Base-by-base conservation (phyloP, 176 grass and related monocot genomes). In the Eleusine coracana region DNA sequence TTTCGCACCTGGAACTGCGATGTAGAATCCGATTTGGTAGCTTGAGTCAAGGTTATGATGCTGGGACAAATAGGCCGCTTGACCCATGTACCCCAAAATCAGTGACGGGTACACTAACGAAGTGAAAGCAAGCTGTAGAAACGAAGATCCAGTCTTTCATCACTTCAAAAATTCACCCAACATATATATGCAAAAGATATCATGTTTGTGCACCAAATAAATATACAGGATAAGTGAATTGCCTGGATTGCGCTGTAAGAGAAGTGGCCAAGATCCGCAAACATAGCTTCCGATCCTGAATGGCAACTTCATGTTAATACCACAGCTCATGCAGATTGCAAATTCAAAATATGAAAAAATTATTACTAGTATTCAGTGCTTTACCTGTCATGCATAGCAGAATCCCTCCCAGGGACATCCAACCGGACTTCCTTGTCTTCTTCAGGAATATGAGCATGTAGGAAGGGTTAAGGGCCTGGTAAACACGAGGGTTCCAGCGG, bases 221-320 rank as follows among this genome's bases (percentile, higher is more conserved):
- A 73, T 42, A 10, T 42, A 10, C 14, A 77, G 4, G 42, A 36
- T 7, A 5, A 36, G 56, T 37, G 5, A 25, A 78, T 87, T 90
- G 88, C 96, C 92, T 98, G 96, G 77, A 99, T 99, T 56, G 96
- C 81, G 80, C 83, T 93, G 76, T 92, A 99, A 37, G 96, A 96
- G 79, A 99, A 99, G 66, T 99, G 96, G 2, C 96, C 96, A 67
- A 99, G 96, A 79, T 99, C 96, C 10, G 96, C 93, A 87, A 99
- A 99, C 96, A 99, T 99, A 29, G 96, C 96, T 83, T 99, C 96
- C 5, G 96, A 99, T 71, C 96, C 96, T 99, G 89, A 81, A 80
- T 15, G 21, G 3, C 70, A 80, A n/a, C 14, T 4, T 13, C 13
- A 70, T 0, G 23, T 34, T 14, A 60, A 10, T 11, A 13, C 78